Conservation (phyloP, 2,329 filamentous ascomycete genomes). For the Diaporthe sp. region DNA sequence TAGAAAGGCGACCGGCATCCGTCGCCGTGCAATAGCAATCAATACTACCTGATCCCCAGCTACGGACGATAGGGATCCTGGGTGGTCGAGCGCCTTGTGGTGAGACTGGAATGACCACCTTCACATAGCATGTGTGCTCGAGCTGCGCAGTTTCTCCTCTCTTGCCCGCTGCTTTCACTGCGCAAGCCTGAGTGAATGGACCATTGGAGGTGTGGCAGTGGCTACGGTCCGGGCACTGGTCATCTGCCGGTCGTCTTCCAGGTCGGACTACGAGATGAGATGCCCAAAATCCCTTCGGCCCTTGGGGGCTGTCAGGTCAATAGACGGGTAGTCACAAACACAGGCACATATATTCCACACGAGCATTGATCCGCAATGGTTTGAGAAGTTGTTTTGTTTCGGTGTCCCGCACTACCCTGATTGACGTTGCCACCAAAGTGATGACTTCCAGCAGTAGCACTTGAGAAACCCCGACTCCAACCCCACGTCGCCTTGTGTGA, state of each 20-base stretch:
- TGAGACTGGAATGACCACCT: background rate
- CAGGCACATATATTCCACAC: background rate
- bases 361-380: background rate
- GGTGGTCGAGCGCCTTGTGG: background rate
- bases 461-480: background rate
- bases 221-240: background rate
- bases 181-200: background rate
- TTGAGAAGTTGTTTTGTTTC: background rate
- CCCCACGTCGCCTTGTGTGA: background rate
- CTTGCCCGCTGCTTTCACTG: background rate
- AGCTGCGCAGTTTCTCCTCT: background rate
- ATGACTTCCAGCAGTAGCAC: slow-evolving; percentile 4
- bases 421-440: slow-evolving; percentile 23
- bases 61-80: background rate
- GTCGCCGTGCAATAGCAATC: slow-evolving; percentile 13
- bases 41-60: background rate
- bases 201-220: too few relatives aligned
- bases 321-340: background rate
- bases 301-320: too few relatives aligned
- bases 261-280: too few relatives aligned
- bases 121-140: background rate
- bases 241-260: background rate
- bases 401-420: slow-evolving; percentile 26
- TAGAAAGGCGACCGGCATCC: background rate
- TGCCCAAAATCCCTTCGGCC: background rate